Percentiles rank a stretch among this genome's conserved stretches.
Evolutionary conservation across 2,329 filamentous ascomycete species (phyloP).

Genomic region (Zymoseptoria ardabiliae): DNA sequence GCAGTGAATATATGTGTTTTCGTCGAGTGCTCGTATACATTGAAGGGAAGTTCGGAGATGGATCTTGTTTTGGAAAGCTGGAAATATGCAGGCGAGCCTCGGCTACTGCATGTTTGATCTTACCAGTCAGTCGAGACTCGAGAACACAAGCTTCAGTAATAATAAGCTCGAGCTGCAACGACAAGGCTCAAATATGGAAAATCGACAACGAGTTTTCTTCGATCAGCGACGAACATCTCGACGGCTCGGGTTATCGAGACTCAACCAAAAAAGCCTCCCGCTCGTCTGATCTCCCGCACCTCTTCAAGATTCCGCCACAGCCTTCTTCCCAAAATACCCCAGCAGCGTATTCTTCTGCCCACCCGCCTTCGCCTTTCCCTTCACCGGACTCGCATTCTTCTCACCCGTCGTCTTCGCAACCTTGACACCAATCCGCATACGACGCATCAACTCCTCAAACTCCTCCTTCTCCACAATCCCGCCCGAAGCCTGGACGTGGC

Average conservation of each 20-base stretch:
- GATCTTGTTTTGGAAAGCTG: too few species aligned
- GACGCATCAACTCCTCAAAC: slow-evolving; percentile 57
- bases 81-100: too few species aligned
- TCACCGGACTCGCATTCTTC: slow-evolving; percentile 24
- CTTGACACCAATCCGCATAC: slow-evolving; percentile 54
- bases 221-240: too few species aligned
- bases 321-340: slow-evolving; percentile 12
- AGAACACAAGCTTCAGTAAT: too few species aligned
- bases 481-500: slow-evolving; percentile 61
- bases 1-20: background rate
- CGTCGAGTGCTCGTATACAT: background rate
- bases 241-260: too few species aligned
- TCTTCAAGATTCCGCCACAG: background rate
- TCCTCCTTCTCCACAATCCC: slow-evolving; percentile 54
- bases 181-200: too few species aligned
- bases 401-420: slow-evolving; percentile 28
- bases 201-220: too few species aligned
- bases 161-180: too few species aligned
- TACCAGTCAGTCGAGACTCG: too few species aligned
- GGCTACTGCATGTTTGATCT: too few species aligned
- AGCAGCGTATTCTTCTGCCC: slow-evolving; percentile 15
- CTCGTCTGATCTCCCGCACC: too few species aligned
- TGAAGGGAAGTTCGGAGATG: too few species aligned
- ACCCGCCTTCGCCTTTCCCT: slow-evolving; percentile 4
- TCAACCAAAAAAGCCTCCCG: background rate